Conservation (phyloP, 2,329 filamentous ascomycete species). For the Aspergillus sp. region DNA sequence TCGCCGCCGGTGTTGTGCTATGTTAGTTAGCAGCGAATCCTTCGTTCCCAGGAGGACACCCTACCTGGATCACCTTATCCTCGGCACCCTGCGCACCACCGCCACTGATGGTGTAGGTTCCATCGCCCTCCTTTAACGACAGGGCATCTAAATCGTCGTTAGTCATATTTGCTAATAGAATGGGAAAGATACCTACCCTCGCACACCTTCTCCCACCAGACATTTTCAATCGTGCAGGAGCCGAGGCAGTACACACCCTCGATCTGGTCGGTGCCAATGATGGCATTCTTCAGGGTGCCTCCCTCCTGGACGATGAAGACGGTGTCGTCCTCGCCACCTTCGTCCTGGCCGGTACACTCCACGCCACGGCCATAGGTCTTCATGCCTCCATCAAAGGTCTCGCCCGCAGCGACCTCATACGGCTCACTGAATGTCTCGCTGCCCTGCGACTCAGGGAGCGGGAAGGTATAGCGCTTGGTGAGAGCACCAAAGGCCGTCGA, state of each 20-base stretch:
- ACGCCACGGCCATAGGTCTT: constrained; percentile 46
- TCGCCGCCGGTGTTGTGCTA: constrained; percentile 33
- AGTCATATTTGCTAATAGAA: neutral
- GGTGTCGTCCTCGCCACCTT: constrained; percentile 44
- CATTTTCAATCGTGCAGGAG: constrained; percentile 29
- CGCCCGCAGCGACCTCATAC: constrained; percentile 43
- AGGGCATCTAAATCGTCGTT: constrained; percentile 30
- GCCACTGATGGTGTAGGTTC: constrained; percentile 34
- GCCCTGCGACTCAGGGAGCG: constrained; percentile 42
- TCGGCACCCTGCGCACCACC: constrained; percentile 34
- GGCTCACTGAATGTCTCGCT: constrained; percentile 41
- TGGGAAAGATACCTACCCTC: constrained; percentile 23
- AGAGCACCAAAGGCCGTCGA: constrained; percentile 6
- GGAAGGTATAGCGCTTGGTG: constrained; percentile 19
- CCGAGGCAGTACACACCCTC: constrained; percentile 42
- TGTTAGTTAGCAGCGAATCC: neutral
- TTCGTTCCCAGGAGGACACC: neutral
- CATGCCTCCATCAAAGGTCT: constrained; percentile 51
- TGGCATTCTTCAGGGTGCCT: constrained; percentile 36
- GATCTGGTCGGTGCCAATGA: constrained; percentile 41
- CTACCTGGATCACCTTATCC: constrained; percentile 34
- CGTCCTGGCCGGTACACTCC: constrained; percentile 40
- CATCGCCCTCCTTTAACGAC: constrained; percentile 30
- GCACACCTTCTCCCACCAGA: constrained; percentile 40
- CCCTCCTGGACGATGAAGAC: constrained; percentile 35